Percentiles rank a stretch among this genome's conserved stretches.
phyloP scores from a whole-genome alignment of 2,329 filamentous ascomycete species.

The Chaetoscypha palmicola region DNA sequence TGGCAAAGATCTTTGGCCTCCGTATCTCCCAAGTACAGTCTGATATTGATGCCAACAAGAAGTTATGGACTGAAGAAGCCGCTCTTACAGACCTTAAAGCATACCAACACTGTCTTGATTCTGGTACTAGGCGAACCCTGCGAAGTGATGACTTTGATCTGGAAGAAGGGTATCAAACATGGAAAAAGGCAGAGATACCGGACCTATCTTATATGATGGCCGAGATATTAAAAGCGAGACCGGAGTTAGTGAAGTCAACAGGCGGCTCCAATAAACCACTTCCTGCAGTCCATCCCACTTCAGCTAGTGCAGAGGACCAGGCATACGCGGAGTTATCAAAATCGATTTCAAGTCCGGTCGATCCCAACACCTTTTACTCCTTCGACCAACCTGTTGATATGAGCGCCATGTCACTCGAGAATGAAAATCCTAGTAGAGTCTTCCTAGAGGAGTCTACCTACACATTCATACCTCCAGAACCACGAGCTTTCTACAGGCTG shows the following conservation, averaged over 20 bases:
- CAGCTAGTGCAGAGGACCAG: slow-evolving; percentile 32
- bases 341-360: slow-evolving; percentile 42
- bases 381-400: slow-evolving; percentile 34
- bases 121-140: slow-evolving; percentile 68
- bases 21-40: slow-evolving; percentile 73
- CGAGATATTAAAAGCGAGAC: slow-evolving; percentile 78
- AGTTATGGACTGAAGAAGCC: slow-evolving; percentile 83
- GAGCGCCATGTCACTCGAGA: slow-evolving; percentile 26
- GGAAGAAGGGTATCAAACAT: slow-evolving; percentile 79
- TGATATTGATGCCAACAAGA: slow-evolving; percentile 76
- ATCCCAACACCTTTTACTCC: slow-evolving; percentile 31
- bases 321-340: slow-evolving; percentile 48
- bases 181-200: slow-evolving; percentile 84
- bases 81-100: slow-evolving; percentile 86
- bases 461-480: slow-evolving; percentile 82
- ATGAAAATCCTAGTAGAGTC: slow-evolving; percentile 22
- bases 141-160: slow-evolving; percentile 81
- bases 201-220: slow-evolving; percentile 92
- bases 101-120: slow-evolving; percentile 82
- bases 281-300: slow-evolving; percentile 47
- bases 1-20: slow-evolving; percentile 79
- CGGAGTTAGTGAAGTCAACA: slow-evolving; percentile 64
- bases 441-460: slow-evolving; percentile 59
- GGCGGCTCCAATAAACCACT: slow-evolving; percentile 48
- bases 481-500: slow-evolving; percentile 74